These are phyloP conservation scores for Hypoxylon sp. DNA, from an alignment of 2,329 filamentous ascomycete species.

Conservation along the genomic window DNA sequence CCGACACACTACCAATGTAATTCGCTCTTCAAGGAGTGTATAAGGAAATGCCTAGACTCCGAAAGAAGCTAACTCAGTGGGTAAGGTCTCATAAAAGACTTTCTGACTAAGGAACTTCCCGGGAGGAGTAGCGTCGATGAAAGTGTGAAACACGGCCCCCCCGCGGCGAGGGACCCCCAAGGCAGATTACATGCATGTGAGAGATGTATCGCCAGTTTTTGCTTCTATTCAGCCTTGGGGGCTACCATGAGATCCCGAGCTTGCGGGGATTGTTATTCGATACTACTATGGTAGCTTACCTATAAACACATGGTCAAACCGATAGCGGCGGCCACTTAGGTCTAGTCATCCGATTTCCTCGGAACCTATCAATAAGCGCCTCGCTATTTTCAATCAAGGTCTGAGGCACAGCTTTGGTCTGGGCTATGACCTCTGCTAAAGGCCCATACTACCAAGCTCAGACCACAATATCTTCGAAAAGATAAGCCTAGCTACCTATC, in stretches of 20 bases:
- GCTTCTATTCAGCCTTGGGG: constrained; percentile 6
- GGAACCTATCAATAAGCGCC: constrained; percentile 11
- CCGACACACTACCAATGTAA: not conserved
- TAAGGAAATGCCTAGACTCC: not conserved
- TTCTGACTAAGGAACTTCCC: constrained; percentile 12
- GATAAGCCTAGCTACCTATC: constrained; percentile 1
- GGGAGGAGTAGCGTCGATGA: constrained; percentile 14
- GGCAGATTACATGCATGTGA: constrained; percentile 11
- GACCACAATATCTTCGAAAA: constrained; percentile 1
- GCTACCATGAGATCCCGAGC: not conserved
- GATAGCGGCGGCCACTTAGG: not conserved
- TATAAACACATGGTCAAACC: not conserved
- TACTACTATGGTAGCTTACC: too few relatives aligned
- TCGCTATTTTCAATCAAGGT: not conserved
- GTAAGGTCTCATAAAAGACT: not conserved
- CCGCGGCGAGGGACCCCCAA: constrained; percentile 5
- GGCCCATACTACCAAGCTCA: constrained; percentile 2
- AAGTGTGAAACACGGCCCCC: constrained; percentile 27
- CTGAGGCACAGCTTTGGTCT: constrained; percentile 13
- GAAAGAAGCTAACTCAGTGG: not conserved
- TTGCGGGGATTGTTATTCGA: constrained; percentile 5
- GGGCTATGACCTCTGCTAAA: not conserved
- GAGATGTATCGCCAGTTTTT: not conserved
- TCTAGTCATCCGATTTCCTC: not conserved
- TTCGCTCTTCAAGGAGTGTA: not conserved